Conservation (phyloP, 202 grass and related monocot genomes). For the Zizania palustris region DNA sequence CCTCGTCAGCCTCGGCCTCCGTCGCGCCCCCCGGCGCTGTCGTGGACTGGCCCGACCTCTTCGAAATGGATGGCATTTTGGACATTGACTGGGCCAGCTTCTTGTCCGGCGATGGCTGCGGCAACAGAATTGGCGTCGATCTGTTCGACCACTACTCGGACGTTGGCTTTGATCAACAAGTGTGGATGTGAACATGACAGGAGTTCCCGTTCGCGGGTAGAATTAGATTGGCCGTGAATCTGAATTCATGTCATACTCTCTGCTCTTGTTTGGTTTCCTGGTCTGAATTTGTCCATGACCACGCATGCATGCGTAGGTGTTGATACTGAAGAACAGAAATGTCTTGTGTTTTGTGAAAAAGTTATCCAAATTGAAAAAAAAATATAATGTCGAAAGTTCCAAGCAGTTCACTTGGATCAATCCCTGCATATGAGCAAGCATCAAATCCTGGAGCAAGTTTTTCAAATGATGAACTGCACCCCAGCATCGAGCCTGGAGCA, state of each 20-base stretch:
- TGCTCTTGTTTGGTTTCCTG: constrained; percentile 10
- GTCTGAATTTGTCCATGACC: constrained; percentile 30
- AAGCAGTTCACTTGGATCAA: constrained; percentile 29
- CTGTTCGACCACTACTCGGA: constrained; percentile 53
- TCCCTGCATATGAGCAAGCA: neutral
- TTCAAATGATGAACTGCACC: constrained; percentile 2
- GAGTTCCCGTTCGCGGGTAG: neutral
- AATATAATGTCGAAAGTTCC: neutral
- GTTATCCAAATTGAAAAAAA: too few relatives aligned
- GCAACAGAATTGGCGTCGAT: constrained; percentile 30
- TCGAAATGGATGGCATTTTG: constrained; percentile 55
- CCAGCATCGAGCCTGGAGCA: neutral
- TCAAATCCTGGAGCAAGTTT: neutral
- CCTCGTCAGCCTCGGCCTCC: constrained; percentile 48
- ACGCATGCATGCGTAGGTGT: constrained; percentile 1
- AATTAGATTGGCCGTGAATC: constrained; percentile 24
- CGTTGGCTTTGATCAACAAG: constrained; percentile 56
- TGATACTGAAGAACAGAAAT: constrained; percentile 25
- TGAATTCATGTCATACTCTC: constrained; percentile 23
- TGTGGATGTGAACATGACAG: constrained; percentile 49
- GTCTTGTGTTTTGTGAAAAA: constrained; percentile 3
- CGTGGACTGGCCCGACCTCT: constrained; percentile 49
- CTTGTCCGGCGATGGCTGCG: constrained; percentile 42
- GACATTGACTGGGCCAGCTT: constrained; percentile 63
- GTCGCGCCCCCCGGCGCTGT: constrained; percentile 32